These are phyloP conservation scores for Conoideocrella luteorostrata DNA, from an alignment of 2,329 filamentous ascomycete species.

Conservation along the genomic window DNA sequence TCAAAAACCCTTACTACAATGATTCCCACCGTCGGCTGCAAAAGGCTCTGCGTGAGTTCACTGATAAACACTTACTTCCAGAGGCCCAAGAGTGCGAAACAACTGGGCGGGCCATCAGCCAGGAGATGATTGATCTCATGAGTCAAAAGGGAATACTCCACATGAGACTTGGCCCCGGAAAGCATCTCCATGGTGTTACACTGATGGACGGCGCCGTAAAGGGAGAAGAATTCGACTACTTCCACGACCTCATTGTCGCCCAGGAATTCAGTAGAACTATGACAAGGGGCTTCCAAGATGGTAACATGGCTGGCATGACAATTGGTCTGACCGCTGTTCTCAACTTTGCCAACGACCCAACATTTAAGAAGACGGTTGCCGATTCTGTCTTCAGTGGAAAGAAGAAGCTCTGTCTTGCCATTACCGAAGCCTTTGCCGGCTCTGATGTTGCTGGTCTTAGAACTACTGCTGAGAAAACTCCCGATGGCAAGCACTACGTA, in stretches of 20 bases:
- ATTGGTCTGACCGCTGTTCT: slow-evolving; percentile 75
- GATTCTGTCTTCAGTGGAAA: slow-evolving; percentile 69
- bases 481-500: slow-evolving; percentile 67
- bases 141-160: slow-evolving; percentile 66
- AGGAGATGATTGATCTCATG: slow-evolving; percentile 72
- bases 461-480: slow-evolving; percentile 70
- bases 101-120: slow-evolving; percentile 63
- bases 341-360: slow-evolving; percentile 66
- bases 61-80: slow-evolving; percentile 62
- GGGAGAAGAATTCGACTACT: slow-evolving; percentile 79
- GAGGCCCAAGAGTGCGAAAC: slow-evolving; percentile 72
- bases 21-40: slow-evolving; percentile 66
- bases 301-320: slow-evolving; percentile 80
- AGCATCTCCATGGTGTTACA: slow-evolving; percentile 67
- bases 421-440: slow-evolving; percentile 84
- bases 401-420: slow-evolving; percentile 85
- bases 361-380: slow-evolving; percentile 59
- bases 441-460: slow-evolving; percentile 70
- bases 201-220: slow-evolving; percentile 64
- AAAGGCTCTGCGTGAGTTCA: slow-evolving; percentile 65
- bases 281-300: slow-evolving; percentile 77
- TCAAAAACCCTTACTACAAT: slow-evolving; percentile 74
- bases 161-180: slow-evolving; percentile 78
- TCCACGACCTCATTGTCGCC: slow-evolving; percentile 70
- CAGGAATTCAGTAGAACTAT: slow-evolving; percentile 69